Evolutionary conservation across 2,329 filamentous ascomycete species (phyloP), one percentile per base, ranked within the genome.

Genomic region (Fusarium gaditjirri): DNA sequence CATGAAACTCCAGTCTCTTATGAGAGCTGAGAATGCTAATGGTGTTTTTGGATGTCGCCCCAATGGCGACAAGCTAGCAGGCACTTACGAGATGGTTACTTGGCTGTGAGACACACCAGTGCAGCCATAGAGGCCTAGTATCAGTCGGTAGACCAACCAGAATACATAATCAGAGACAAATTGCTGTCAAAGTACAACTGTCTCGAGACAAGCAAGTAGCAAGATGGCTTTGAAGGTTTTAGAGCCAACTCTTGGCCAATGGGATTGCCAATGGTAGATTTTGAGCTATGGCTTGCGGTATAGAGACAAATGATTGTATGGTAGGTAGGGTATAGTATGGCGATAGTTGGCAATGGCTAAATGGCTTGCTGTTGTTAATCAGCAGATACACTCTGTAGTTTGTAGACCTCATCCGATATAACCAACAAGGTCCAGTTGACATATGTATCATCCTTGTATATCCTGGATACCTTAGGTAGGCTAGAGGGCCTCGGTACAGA

Each of bases 1-100:
- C n/a, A 61, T 72, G 65, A 72, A 72, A 72, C 70, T 56, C 65
- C 61, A 57, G 42, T 52, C 56, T 59, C 59, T 55, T 65, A n/a
- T 31, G 41, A 13, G 23, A 33, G 44, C n/a, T 52, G 29, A n/a
- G n/a, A 42, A 61, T 36, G 46, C 46, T 19, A 33, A 33, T 16
- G 33, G 25, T 41, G 39, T 38, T 53, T 53, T 62, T 55, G n/a
- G 21, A 68, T 25, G 41, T 68, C 36, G 43, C 42, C 8, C 49
- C 53, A 35, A 42, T 52, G 41, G 47, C 44, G 52, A 46, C 27
- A 43, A 56, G 52, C 39, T 29, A 54, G 57, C 38, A 38, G n/a
- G 50, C 61, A 70, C 49, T 56, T 56, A 53, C 31, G 46, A 68
- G 47, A 44, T 55, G 25, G 25, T 68, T 65, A 70, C 53, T 63